Percentiles rank a stretch among this genome's conserved stretches.
Conservation (phyloP, 805 yeast species). For the Sugiyamaella smithiae region DNA sequence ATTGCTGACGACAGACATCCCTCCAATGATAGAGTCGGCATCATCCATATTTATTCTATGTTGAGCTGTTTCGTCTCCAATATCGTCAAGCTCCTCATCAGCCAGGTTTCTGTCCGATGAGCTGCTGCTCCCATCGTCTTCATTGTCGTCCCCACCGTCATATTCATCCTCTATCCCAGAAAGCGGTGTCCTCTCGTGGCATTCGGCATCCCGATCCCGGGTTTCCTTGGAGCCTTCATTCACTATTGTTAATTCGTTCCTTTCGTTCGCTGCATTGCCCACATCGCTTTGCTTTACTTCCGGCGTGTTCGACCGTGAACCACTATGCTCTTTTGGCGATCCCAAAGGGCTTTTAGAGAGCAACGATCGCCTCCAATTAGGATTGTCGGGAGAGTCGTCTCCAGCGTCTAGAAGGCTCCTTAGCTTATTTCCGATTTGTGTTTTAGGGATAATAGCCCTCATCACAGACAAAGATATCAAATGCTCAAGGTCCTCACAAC, state of each 20-base stretch:
- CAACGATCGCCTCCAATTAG: not conserved
- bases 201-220: no score
- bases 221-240: no score
- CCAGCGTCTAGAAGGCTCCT: not conserved
- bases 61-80: not conserved
- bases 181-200: no score
- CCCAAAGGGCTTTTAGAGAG: constrained; percentile 1
- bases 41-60: constrained; percentile 10
- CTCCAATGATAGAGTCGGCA: constrained; percentile 25
- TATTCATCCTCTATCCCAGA: not conserved
- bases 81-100: not conserved
- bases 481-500: no score
- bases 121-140: not conserved
- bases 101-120: not conserved
- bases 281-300: no score
- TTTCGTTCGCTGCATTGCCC: no score
- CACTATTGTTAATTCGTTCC: no score
- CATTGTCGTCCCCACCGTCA: not conserved
- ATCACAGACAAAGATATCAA: no score
- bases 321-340: not conserved
- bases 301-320: no score
- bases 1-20: constrained; percentile 5
- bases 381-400: not conserved
- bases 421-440: not conserved
- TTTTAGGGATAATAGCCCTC: not conserved